These are phyloP conservation scores for Aquilaria agallochum DNA, from an alignment of 441 rosid genomes.

Conservation along the genomic window DNA sequence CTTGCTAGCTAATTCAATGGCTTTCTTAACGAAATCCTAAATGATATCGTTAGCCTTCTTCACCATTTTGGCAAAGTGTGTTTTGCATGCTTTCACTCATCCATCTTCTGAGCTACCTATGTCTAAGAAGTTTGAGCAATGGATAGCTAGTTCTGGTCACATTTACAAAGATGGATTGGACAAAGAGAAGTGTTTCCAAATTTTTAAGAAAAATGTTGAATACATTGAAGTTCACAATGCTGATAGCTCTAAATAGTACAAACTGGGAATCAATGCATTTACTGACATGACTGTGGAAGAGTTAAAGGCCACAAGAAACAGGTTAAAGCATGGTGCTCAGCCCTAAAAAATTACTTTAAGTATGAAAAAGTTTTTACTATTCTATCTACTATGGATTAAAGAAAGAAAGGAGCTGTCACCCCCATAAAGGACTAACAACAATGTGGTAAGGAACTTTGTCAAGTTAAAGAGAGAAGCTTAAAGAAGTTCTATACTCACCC, in stretches of 20 bases:
- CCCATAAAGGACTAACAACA: conserved; percentile 21
- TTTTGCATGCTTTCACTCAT: conserved; percentile 12
- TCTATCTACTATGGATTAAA: no score
- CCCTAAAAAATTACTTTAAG: no score
- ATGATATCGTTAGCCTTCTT: background rate
- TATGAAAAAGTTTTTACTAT: no score
- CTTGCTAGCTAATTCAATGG: background rate
- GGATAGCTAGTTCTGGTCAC: conserved; percentile 7
- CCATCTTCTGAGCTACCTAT: conserved; percentile 12
- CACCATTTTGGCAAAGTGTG: conserved; percentile 9
- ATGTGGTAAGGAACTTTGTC: no score
- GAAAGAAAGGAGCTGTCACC: conserved; percentile 19
- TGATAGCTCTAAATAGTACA: conserved; percentile 3
- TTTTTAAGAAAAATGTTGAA: conserved; percentile 14
- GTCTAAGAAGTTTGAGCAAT: conserved; percentile 9
- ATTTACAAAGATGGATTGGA: background rate
- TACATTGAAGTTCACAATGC: conserved; percentile 9
- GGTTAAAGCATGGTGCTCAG: no score
- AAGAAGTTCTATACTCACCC: no score
- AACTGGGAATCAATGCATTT: conserved; percentile 15
- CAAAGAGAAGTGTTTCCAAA: conserved; percentile 9
- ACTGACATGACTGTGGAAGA: background rate
- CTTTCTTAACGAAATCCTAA: background rate
- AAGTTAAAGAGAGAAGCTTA: no score
- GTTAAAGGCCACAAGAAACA: no score